These are phyloP conservation scores for Euphorbia corollata DNA, from an alignment of 441 rosid genomes.

Conservation along the genomic window DNA sequence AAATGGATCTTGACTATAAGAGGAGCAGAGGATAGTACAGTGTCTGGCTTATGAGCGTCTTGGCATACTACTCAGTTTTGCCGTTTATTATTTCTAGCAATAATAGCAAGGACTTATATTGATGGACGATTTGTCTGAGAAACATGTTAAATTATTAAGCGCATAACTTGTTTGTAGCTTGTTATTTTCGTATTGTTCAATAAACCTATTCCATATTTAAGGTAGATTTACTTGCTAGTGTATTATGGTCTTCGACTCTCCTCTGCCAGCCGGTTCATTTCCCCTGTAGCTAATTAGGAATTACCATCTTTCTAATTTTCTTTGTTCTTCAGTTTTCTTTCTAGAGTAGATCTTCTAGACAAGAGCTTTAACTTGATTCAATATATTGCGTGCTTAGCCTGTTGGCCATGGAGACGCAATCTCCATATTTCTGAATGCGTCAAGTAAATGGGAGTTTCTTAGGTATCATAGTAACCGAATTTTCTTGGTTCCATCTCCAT, in stretches of 20 bases:
- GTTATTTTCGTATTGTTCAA: not conserved
- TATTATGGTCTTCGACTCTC: not conserved
- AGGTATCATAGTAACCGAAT: too few relatives aligned
- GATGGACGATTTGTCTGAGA: not conserved
- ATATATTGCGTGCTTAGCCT: too few relatives aligned
- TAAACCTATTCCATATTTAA: not conserved
- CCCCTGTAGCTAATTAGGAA: not conserved
- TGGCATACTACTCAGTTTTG: not conserved
- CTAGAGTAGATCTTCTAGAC: not conserved
- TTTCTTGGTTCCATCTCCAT: too few relatives aligned
- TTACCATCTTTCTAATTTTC: not conserved
- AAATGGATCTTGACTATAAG: too few relatives aligned
- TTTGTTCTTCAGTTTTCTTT: not conserved
- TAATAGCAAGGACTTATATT: not conserved
- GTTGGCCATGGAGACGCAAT: not conserved
- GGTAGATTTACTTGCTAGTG: not conserved
- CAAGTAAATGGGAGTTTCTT: not conserved
- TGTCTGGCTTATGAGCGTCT: too few relatives aligned
- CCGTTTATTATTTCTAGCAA: not conserved
- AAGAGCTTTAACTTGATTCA: not conserved
- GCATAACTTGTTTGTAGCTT: not conserved
- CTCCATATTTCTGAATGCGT: not conserved
- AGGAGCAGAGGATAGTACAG: too few relatives aligned
- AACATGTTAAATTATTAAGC: not conserved
- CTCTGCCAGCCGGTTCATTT: not conserved